These are phyloP conservation scores for Cytospora chrysosperma DNA, from an alignment of 2,329 filamentous ascomycete genomes.

Conservation along the genomic window DNA sequence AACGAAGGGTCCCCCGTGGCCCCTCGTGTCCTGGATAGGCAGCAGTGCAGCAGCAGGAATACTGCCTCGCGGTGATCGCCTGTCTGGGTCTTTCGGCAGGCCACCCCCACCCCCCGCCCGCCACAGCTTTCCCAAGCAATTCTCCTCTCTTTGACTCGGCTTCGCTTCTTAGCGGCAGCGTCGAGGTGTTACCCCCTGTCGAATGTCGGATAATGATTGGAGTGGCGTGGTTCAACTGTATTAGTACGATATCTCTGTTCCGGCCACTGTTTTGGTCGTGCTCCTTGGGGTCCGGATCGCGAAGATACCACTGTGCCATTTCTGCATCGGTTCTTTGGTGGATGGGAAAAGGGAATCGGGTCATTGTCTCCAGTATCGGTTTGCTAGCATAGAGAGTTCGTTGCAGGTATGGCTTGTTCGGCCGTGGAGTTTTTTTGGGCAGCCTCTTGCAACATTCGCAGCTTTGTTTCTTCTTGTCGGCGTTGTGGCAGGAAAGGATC, in stretches of 20 bases:
- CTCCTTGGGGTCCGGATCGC: conserved; percentile 23
- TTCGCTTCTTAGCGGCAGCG: background rate
- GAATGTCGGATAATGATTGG: background rate
- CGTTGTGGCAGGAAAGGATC: conserved; percentile 7
- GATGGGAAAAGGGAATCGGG: conserved; percentile 6
- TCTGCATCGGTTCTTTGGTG: conserved; percentile 19
- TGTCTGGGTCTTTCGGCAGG: background rate
- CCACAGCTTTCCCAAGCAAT: background rate
- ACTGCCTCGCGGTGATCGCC: background rate
- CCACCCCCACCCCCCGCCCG: background rate
- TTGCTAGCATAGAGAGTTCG: conserved; percentile 19
- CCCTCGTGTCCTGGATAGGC: background rate
- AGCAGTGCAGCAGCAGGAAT: background rate
- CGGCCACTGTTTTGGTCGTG: conserved; percentile 8
- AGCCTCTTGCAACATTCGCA: conserved; percentile 1
- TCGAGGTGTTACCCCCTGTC: background rate
- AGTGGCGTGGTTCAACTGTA: conserved; percentile 13
- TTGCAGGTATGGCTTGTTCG: conserved; percentile 9
- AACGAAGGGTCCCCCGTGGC: background rate
- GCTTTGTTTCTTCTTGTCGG: conserved; percentile 6
- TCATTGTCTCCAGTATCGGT: background rate
- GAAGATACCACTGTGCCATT: conserved; percentile 29
- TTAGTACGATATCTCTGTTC: conserved; percentile 17
- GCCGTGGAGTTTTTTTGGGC: conserved; percentile 7
- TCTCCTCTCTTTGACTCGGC: background rate